Evolutionary conservation across 2,329 filamentous ascomycete species (phyloP), one percentile per base, ranked within the genome.

Genomic region (Aspergillus carbonarius): DNA sequence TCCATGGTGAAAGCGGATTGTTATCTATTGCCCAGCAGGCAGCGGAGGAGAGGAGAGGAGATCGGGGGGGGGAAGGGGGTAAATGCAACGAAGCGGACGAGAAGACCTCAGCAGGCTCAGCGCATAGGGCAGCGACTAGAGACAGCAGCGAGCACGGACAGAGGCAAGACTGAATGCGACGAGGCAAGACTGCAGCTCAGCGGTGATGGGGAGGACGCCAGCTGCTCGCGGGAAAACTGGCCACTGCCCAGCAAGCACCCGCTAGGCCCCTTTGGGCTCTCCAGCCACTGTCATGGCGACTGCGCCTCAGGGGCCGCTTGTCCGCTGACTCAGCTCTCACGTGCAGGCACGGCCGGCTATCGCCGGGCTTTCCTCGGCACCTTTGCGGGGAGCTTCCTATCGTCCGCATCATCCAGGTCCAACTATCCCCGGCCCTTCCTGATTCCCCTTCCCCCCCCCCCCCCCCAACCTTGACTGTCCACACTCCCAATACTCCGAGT

Each of bases 1-100:
- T 97, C 92, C 93, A 96, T 96, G 60, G 65, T 74, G 66, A 44
- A 55, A 52, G 47, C 25, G 30, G 44, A 48, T 30, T 60, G 47
- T 30, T 39, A 51, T 40, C 25, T 9, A 53, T n/a, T n/a, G 23
- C 37, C 17, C 17, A 34, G 23, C n/a, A 32, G 17, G 34, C 18
- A 5, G 46, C n/a, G 25, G 47, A 34, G 47, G 10, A 30, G 44
- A 46, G 47, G 44, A 42, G 35, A 15, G 30, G 25, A 47, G 54
- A 44, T 30, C 20, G 30, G n/a, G 9, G 27, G 25, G 27, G 13
- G n/a, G n/a, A 32, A 8, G 39, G 34, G 34, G 27, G 58, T 55
- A 54, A 37, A 42, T 7, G n/a, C 10, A 20, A 42, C 18, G 20
- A 42, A 42, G 39, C 40, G 46, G 46, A 58, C 57, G 46, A 52